Evolutionary conservation across 306 rosid species (phyloP), one percentile per base, ranked within the genome.

Genomic region (Malus fusca): DNA sequence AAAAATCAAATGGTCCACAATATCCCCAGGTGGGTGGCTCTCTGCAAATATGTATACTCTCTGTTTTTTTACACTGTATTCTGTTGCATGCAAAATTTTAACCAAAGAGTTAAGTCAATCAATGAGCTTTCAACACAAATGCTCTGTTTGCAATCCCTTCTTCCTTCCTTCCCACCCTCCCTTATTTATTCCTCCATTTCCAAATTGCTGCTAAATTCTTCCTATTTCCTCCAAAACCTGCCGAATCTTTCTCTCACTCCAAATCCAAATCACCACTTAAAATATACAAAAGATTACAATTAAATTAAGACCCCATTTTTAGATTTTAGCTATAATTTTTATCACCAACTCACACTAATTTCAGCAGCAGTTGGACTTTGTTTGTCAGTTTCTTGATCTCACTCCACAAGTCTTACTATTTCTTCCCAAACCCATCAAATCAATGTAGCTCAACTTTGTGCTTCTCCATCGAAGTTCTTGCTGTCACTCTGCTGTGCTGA

Each of bases 81-180:
- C 64, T 46, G 81, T 28, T 23, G 73, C 25, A 35, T 74, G 48
- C 82, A 68, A 68, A 70, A 69, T 46, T 22, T 75, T 82, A 78
- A 71, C 79, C 71, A 68, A 59, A 68, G 18, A 23, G 17, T 33
- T 14, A 0, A 12, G 23, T 14, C 65, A 71, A 66, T 30, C 68
- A 21, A 66, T 64, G 58, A 35, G 18, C 13, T 68, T 12, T 10
- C 2, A 17, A 28, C 52, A 2, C 82, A 76, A 73, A 86, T 88
- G 83, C 86, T 83, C 81, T 85, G 87, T 86, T 83, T 75, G 0
- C 81, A 73, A 5, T 62, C 75, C 14, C 82, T 78, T 83, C 25
- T 21, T 56, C 61, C 61, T 56, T 56, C 26, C 61, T 82, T 85
- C 84, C 61, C 37, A 18, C 56, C 23, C 21, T 51, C 8, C 15